phyloP scores from a whole-genome alignment of 495 filamentous ascomycete species.

The Saxophila tyrrhenica region DNA sequence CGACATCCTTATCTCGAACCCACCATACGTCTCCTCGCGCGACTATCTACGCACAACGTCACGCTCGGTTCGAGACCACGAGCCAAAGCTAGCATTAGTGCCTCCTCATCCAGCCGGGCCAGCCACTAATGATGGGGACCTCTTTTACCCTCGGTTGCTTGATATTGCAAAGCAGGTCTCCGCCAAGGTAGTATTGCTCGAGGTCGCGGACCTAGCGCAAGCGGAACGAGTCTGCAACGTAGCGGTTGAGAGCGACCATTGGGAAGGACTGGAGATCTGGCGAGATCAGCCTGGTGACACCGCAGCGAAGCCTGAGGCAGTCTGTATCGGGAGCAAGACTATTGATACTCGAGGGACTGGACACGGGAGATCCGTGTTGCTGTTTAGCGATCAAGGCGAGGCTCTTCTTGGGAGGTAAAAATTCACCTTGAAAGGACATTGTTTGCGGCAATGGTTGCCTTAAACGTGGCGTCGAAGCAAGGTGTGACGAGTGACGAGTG shows the following conservation, averaged over 20 bases:
- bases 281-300: slow-evolving; percentile 29
- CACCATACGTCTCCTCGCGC: slow-evolving; percentile 69
- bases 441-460: neutral
- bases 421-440: neutral
- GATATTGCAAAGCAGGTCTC: slow-evolving; percentile 26
- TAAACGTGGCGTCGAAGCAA: neutral
- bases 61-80: slow-evolving; percentile 65
- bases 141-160: slow-evolving; percentile 48
- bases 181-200: slow-evolving; percentile 41
- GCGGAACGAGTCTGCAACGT: slow-evolving; percentile 24
- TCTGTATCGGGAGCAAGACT: neutral
- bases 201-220: slow-evolving; percentile 45
- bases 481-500: neutral
- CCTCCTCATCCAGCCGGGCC: slow-evolving; percentile 31
- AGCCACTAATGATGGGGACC: slow-evolving; percentile 35
- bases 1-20: slow-evolving; percentile 78
- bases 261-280: slow-evolving; percentile 42
- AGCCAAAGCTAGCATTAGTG: slow-evolving; percentile 70
- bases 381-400: neutral
- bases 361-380: neutral
- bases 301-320: neutral
- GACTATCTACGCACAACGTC: slow-evolving; percentile 43
- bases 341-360: neutral
- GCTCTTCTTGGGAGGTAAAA: neutral
- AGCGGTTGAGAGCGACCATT: slow-evolving; percentile 15